phyloP scores from a whole-genome alignment of 2,329 filamentous ascomycete species.

The Aspergillus sp. region DNA sequence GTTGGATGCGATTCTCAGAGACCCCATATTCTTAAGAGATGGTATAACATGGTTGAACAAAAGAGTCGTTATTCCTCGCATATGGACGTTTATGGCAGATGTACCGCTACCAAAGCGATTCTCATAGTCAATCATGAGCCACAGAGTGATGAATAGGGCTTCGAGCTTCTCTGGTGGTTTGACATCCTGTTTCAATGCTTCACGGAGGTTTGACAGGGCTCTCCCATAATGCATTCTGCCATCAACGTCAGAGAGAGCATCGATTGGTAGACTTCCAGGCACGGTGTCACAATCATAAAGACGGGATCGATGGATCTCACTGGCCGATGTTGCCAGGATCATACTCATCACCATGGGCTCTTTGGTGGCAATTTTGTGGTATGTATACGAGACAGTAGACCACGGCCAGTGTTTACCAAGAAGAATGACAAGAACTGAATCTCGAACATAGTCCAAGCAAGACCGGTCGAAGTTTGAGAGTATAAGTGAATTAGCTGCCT shows the following conservation, averaged over 20 bases:
- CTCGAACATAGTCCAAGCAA: conserved; percentile 17
- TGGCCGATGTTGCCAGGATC: conserved; percentile 20
- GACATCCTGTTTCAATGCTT: conserved; percentile 18
- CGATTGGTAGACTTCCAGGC: neutral
- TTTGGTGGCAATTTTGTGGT: conserved; percentile 19
- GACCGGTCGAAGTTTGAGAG: conserved; percentile 18
- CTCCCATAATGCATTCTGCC: conserved; percentile 20
- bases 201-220: conserved; percentile 18
- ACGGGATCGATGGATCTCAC: conserved; percentile 15
- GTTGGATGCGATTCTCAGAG: neutral
- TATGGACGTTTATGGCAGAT: conserved; percentile 19
- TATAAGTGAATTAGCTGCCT: conserved; percentile 18
- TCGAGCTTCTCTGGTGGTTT: conserved; percentile 17
- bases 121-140: conserved; percentile 25
- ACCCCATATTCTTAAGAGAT: conserved; percentile 7
- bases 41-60: conserved; percentile 21
- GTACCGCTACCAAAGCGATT: conserved; percentile 19
- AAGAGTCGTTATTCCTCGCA: conserved; percentile 16
- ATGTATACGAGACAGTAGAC: conserved; percentile 21
- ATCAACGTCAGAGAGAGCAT: conserved; percentile 12
- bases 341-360: conserved; percentile 26
- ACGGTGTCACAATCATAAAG: conserved; percentile 11
- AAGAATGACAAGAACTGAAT: conserved; percentile 19
- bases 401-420: conserved; percentile 25
- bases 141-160: conserved; percentile 23